phyloP scores from a whole-genome alignment of 306 rosid species.

The Arachis stenosperma region DNA sequence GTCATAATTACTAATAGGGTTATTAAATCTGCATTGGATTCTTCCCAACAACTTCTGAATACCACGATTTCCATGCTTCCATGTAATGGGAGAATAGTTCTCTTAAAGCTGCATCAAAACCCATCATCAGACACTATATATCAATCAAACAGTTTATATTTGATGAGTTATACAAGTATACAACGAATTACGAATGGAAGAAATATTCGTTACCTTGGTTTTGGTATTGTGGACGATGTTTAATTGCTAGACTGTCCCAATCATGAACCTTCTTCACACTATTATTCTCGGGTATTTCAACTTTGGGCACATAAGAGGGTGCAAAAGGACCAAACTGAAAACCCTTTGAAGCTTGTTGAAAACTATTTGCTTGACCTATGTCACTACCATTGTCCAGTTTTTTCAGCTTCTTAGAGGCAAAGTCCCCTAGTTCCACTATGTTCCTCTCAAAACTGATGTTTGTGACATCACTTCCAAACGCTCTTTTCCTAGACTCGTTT shows the following conservation, averaged over 20 bases:
- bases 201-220: conserved; percentile 71
- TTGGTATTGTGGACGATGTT: conserved; percentile 74
- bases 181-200: background rate
- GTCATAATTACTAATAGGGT: conserved; percentile 5
- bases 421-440: conserved; percentile 45
- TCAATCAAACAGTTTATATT: background rate
- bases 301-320: conserved; percentile 60
- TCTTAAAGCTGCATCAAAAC: conserved; percentile 63
- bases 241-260: conserved; percentile 66
- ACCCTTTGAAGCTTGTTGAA: conserved; percentile 49
- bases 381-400: conserved; percentile 36
- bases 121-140: background rate
- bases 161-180: background rate
- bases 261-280: conserved; percentile 53
- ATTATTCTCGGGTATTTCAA: conserved; percentile 45
- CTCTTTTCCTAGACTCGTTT: conserved; percentile 64
- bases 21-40: conserved; percentile 56
- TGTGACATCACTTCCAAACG: conserved; percentile 78
- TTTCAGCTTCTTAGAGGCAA: conserved; percentile 40
- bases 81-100: conserved; percentile 85
- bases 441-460: conserved; percentile 61
- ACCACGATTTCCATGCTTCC: conserved; percentile 93
- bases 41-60: conserved; percentile 76
- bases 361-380: conserved; percentile 36
- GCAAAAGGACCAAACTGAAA: conserved; percentile 91